Base-by-base conservation (phyloP, 192 early-diverging fungal species). In the Rhizophagus sp. region DNA sequence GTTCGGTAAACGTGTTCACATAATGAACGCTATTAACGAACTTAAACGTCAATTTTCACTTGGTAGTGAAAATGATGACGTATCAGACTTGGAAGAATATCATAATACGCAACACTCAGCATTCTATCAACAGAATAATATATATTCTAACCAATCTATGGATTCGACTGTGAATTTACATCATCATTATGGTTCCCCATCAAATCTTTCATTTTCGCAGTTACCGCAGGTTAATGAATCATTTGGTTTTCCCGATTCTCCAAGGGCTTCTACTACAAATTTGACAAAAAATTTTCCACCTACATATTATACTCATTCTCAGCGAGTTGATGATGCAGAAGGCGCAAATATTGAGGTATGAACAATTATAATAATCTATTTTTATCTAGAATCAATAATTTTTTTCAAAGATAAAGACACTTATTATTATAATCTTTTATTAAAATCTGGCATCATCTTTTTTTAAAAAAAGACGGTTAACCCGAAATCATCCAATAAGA, bases 21-120 rank as follows among this genome's bases (percentile, higher is more conserved):
- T 94, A 50, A 90, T 94, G 88, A 90, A 86, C 27, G 85, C 88
- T 57, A 94, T 94, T 69, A 84, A 84, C 8, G 86, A 84, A 15
- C 81, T 94, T 33, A 87, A 87, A 63, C 13, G 62, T 13, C 57
- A 76, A 64, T 63, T 41, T 62, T 52, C 41, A 0, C 57, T 75
- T 2, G 11, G 3, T 33, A 61, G 13, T 9, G 72, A 66, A 66
- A 39, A 70, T 12, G 68, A 70, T 70, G 68, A 70, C 12, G 5
- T 44, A 12, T 70, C 68, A n/a, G 68, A 70, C 4, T 12, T 25
- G n/a, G 68, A 70, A n/a, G 68, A 41, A 39, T 33, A 36, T 44
- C 11, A 41, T 2, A 10, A 44, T 47, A 12, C 44, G 25, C 27
- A 30, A 15, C 12, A 0, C 12, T 10, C 39, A 22, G 0, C 52